Conservation (phyloP, 768 basidiomycete genomes). For the Hemileccinum rubropunctum region DNA sequence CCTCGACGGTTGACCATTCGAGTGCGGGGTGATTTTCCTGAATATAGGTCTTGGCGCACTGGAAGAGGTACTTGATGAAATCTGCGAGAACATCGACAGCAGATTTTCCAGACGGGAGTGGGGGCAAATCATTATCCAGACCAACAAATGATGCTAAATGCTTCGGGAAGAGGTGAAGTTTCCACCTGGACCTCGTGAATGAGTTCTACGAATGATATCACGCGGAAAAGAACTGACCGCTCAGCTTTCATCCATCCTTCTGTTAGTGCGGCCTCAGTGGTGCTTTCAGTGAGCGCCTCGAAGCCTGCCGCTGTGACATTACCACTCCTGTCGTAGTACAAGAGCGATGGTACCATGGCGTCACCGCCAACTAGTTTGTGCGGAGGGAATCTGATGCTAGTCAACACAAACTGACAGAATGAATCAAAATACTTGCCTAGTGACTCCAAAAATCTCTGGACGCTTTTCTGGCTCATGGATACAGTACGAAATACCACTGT, state of each 20-base stretch:
- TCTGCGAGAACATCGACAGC: constrained; percentile 18
- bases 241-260: constrained; percentile 16
- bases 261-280: constrained; percentile 35
- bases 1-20: constrained; percentile 12
- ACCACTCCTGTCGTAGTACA: constrained; percentile 40
- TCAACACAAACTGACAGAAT: no score
- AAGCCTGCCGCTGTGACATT: constrained; percentile 36
- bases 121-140: constrained; percentile 28
- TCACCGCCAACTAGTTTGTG: constrained; percentile 38
- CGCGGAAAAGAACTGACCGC: constrained; percentile 5
- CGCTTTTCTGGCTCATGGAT: no score
- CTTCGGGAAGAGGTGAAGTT: constrained; percentile 16
- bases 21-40: constrained; percentile 13
- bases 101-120: constrained; percentile 19
- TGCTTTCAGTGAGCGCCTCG: constrained; percentile 33
- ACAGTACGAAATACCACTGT: no score
- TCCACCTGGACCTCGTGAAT: constrained; percentile 9
- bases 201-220: neutral
- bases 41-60: constrained; percentile 15
- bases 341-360: constrained; percentile 42
- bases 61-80: constrained; percentile 18
- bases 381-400: constrained; percentile 37
- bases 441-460: no score
- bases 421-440: no score
- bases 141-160: constrained; percentile 11